Base-by-base conservation (phyloP, 108 stramenopile genomes). In the Nitzschia palea region DNA sequence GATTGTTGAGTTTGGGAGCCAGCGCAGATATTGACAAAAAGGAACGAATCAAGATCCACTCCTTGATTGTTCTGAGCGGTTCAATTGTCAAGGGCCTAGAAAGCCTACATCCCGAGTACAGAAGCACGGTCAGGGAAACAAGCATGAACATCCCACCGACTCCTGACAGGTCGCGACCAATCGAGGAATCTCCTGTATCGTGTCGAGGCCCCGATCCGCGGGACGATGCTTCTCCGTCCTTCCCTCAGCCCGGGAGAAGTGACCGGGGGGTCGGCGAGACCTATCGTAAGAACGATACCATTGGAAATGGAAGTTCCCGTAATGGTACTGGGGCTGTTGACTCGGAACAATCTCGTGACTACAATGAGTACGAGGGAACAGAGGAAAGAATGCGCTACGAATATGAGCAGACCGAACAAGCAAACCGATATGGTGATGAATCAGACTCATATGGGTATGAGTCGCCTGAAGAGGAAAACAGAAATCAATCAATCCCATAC, bases 11-110 rank as follows among this genome's bases (percentile, higher is more conserved):
- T 34, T 71, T 92, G 68, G 68, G 68, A 43, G 66, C 79, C 25
- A 75, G 62, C 61, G 67, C 67, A 3, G 72, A 83, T 27, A 62
- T 77, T 28, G 68, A 52, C 8, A 59, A 74, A 35, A 45, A 43
- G 18, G 63, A 86, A 61, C 62, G 78, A 48, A 68, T 75, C 28
- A 72, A 83, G 43, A 82, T 89, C n/a, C 80, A 85, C 44, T 77
- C 84, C 31, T 64, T 92, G 18, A 77, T 85, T 55, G 58, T 80
- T 3, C 58, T 86, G 67, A 88, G 83, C 57, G 88, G 78, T 34
- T 71, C 76, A 10, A 62, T 92, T 44, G 69, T 89, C 31, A 87
- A 87, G 58, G 82, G 82, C 2, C 47, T 73, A 26, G 79, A 80
- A 40, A 52, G 40, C 12, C 40, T 60, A 26, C 59, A 60, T 26